These are phyloP conservation scores for Pyricularia grisea DNA, from an alignment of 2,329 filamentous ascomycete species.

Conservation along the genomic window DNA sequence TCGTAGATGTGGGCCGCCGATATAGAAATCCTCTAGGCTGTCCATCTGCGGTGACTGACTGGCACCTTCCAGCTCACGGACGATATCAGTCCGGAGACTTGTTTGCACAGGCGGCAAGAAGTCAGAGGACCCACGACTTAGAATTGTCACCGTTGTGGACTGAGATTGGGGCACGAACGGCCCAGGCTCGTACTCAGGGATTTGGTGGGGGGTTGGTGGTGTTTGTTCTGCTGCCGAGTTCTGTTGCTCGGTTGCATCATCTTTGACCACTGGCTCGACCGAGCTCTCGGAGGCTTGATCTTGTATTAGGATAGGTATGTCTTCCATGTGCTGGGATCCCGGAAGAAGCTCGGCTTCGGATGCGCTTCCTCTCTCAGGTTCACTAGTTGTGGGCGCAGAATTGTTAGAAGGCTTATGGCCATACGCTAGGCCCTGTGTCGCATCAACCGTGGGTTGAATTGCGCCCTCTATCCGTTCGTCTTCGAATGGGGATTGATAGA, in stretches of 20 bases:
- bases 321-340: neutral
- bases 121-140: conserved; percentile 32
- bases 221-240: conserved; percentile 2
- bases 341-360: neutral
- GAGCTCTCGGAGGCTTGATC: conserved; percentile 6
- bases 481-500: conserved; percentile 42
- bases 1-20: conserved; percentile 17
- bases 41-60: conserved; percentile 12
- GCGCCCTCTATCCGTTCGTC: conserved; percentile 29
- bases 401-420: neutral
- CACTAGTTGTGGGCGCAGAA: neutral
- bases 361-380: conserved; percentile 5
- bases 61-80: neutral
- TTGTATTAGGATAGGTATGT: neutral
- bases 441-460: conserved; percentile 30
- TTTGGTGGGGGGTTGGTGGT: neutral
- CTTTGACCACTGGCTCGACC: neutral
- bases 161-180: conserved; percentile 27
- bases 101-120: conserved; percentile 16
- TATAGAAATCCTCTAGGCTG: conserved; percentile 21
- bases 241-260: conserved; percentile 8
- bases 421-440: neutral
- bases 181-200: conserved; percentile 26
- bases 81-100: neutral
- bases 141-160: conserved; percentile 38